Conservation (phyloP, 1,139 yeast species). For the Scheffersomyces stambukii region DNA sequence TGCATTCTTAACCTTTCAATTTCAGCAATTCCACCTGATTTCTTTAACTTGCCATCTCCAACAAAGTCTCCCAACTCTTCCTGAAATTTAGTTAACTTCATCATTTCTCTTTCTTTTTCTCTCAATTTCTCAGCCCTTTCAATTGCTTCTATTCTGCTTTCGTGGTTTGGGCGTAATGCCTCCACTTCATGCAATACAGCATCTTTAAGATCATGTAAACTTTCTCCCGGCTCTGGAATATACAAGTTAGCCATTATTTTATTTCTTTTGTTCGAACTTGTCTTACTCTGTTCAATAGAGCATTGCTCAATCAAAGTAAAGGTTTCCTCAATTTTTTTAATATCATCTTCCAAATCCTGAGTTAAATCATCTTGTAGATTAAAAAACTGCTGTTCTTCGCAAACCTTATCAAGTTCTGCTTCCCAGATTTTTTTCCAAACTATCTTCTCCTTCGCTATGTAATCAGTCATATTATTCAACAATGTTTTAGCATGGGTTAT, state of each 20-base stretch:
- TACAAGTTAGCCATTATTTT: constrained; percentile 36
- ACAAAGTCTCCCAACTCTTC: constrained; percentile 88
- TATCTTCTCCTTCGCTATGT: constrained; percentile 67
- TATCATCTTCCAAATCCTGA: constrained; percentile 74
- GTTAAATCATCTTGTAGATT: constrained; percentile 85
- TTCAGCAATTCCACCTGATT: constrained; percentile 86
- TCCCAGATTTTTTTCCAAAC: constrained; percentile 95
- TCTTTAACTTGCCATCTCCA: constrained; percentile 67
- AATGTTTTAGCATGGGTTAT: constrained; percentile 53
- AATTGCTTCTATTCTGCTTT: constrained; percentile 79
- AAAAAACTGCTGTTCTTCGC: constrained; percentile 91
- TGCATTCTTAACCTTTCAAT: constrained; percentile 64
- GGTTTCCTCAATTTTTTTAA: constrained; percentile 76
- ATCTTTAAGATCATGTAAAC: constrained; percentile 64
- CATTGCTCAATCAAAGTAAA: constrained; percentile 78
- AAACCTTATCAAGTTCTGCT: constrained; percentile 79
- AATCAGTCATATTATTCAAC: constrained; percentile 53
- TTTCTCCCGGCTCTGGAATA: constrained; percentile 65
- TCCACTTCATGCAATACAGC: constrained; percentile 78
- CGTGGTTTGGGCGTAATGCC: constrained; percentile 79
- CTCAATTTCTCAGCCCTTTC: constrained; percentile 81
- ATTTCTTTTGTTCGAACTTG: constrained; percentile 25
- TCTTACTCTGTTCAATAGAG: constrained; percentile 66
- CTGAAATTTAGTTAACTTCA: constrained; percentile 63
- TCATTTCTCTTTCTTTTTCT: constrained; percentile 62